Conservation (phyloP, 768 basidiomycete genomes). For the Psilocybe subaeruginosa region DNA sequence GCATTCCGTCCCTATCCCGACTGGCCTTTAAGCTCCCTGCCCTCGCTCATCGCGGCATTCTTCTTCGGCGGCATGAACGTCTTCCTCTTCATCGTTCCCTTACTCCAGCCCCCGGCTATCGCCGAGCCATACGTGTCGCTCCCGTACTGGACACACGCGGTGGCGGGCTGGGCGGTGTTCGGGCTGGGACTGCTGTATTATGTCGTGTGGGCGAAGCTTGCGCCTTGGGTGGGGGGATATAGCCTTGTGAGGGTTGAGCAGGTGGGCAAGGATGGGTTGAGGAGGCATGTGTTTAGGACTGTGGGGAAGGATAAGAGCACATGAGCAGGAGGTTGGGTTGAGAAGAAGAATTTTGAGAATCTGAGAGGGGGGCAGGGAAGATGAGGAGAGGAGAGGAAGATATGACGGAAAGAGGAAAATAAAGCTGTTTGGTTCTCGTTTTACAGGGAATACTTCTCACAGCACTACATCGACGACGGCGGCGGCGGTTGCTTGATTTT, state of each 20-base stretch:
- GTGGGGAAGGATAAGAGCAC: neutral
- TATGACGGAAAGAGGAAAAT: too few relatives aligned
- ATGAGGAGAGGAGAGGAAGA: too few relatives aligned
- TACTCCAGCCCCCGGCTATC: slow-evolving; percentile 52
- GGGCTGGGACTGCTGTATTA: slow-evolving; percentile 31
- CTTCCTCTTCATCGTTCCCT: slow-evolving; percentile 57
- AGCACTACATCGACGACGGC: too few relatives aligned
- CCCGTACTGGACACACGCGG: slow-evolving; percentile 58
- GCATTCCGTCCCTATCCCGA: slow-evolving; percentile 23
- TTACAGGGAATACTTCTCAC: too few relatives aligned
- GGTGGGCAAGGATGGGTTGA: slow-evolving; percentile 35
- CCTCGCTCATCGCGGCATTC: slow-evolving; percentile 26
- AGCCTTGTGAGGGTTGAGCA: slow-evolving; percentile 30
- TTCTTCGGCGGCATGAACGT: slow-evolving; percentile 65
- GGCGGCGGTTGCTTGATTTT: too few relatives aligned
- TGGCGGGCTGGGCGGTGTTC: slow-evolving; percentile 42
- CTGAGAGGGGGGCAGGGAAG: too few relatives aligned
- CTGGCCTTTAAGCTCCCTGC: slow-evolving; percentile 3
- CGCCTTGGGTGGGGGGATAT: slow-evolving; percentile 32
- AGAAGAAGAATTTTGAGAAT: too few relatives aligned
- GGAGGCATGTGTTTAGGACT: slow-evolving; percentile 24
- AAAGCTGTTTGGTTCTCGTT: too few relatives aligned
- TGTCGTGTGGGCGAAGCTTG: slow-evolving; percentile 8
- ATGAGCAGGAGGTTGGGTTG: neutral
- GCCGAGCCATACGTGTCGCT: slow-evolving; percentile 50